Evolutionary conservation across 805 yeast species (phyloP).

Genomic region (Cyberlindnera bimundalis): DNA sequence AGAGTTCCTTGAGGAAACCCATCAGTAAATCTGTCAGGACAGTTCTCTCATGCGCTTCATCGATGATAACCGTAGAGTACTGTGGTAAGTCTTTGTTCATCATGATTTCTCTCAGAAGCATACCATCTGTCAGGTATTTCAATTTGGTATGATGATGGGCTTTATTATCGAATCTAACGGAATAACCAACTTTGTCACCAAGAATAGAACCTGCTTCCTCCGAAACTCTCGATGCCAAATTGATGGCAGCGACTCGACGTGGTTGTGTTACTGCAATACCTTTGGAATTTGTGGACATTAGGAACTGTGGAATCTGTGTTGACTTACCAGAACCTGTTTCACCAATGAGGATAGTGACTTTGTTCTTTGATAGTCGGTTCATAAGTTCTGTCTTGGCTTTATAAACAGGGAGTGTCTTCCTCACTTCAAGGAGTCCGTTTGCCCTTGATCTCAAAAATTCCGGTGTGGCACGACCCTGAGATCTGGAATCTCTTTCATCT

Average conservation of each 20-base stretch:
- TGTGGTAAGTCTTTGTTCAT: slow-evolving; percentile 57
- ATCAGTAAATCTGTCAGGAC: slow-evolving; percentile 84
- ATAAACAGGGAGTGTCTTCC: slow-evolving; percentile 72
- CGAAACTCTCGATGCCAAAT: slow-evolving; percentile 87
- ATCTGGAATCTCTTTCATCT: slow-evolving; percentile 21
- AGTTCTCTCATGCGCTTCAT: slow-evolving; percentile 98
- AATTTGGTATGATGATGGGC: slow-evolving; percentile 59
- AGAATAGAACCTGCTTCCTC: slow-evolving; percentile 76
- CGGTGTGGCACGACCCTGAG: slow-evolving; percentile 11
- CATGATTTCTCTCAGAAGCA: slow-evolving; percentile 90
- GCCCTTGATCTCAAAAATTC: slow-evolving; percentile 35
- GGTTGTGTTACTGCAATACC: slow-evolving; percentile 94
- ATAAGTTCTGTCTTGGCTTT: slow-evolving; percentile 64
- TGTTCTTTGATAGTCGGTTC: slow-evolving; percentile 48
- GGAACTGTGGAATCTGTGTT: slow-evolving; percentile 91
- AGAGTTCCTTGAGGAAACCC: slow-evolving; percentile 78
- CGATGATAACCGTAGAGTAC: slow-evolving; percentile 78
- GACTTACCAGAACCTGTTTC: slow-evolving; percentile 99
- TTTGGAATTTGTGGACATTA: slow-evolving; percentile 50
- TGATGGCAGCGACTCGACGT: slow-evolving; percentile 95
- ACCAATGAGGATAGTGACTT: slow-evolving; percentile 82
- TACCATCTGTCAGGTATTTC: slow-evolving; percentile 94
- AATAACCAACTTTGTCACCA: slow-evolving; percentile 86
- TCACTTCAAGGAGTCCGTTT: slow-evolving; percentile 43
- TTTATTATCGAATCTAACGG: slow-evolving; percentile 84